Percentiles rank a stretch among this genome's conserved stretches.
phyloP scores from a whole-genome alignment of 2,329 filamentous ascomycete species.

The Alternaria novae-zelandiae region DNA sequence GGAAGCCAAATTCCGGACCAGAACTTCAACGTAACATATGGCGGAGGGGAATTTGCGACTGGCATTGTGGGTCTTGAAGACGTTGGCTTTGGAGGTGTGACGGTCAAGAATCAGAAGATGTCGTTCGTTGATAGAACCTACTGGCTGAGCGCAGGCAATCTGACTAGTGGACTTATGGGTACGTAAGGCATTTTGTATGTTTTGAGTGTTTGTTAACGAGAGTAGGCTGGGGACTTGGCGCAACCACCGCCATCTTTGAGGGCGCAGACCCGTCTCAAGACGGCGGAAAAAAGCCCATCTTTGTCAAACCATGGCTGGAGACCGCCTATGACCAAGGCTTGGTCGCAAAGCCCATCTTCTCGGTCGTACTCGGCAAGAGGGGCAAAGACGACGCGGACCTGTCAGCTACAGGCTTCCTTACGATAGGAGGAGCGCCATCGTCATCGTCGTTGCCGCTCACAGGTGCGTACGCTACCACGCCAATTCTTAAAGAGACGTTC shows the following conservation, averaged over 20 bases:
- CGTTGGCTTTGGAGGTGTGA: background rate
- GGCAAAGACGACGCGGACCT: background rate
- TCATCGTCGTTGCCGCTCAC: background rate
- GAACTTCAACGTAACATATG: background rate
- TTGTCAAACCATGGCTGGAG: background rate
- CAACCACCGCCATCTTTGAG: background rate
- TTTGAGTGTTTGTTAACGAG: background rate
- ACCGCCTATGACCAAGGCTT: background rate
- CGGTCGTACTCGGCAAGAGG: background rate
- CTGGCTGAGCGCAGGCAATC: background rate
- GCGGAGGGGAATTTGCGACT: background rate
- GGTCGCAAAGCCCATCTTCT: background rate
- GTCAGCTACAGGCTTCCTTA: background rate
- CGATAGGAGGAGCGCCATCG: background rate
- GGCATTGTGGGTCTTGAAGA: background rate
- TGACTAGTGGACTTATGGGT: background rate
- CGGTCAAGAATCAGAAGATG: background rate
- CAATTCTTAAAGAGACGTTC: background rate
- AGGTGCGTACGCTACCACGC: background rate
- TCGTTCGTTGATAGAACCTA: background rate
- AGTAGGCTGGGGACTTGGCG: background rate
- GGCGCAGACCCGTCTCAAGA: background rate
- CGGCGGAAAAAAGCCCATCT: background rate
- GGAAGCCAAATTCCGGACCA: background rate
- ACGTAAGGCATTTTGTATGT: background rate